Evolutionary conservation across 106 monocot genomes (phyloP).

Genomic region (Platanthera zijinensis): DNA sequence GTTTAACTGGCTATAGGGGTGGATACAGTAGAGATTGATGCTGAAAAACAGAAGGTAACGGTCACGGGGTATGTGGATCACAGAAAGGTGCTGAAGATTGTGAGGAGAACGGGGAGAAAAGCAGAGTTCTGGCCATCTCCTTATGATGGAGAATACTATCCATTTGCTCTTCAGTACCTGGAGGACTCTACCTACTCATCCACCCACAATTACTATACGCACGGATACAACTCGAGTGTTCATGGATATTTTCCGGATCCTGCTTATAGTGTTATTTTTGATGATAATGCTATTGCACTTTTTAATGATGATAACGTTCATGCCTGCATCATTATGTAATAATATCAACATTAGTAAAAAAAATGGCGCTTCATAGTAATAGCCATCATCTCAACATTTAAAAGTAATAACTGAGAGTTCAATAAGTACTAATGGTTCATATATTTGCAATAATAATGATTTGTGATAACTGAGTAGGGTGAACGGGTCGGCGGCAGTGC

Average conservation of each 20-base stretch:
- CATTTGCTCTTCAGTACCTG: neutral
- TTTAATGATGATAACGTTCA: slow-evolving; percentile 76
- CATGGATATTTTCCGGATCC: slow-evolving; percentile 21
- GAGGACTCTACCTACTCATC: slow-evolving; percentile 1
- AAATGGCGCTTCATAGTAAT: too few relatives aligned
- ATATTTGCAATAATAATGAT: too few relatives aligned
- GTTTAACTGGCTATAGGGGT: slow-evolving; percentile 31
- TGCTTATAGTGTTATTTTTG: slow-evolving; percentile 3
- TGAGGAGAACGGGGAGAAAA: slow-evolving; percentile 62
- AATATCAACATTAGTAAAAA: neutral
- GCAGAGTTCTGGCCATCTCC: slow-evolving; percentile 64
- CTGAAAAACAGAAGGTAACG: slow-evolving; percentile 76
- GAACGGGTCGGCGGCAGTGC: too few relatives aligned
- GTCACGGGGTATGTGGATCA: slow-evolving; percentile 68
- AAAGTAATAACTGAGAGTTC: too few relatives aligned
- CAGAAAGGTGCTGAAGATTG: slow-evolving; percentile 68
- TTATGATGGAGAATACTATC: neutral
- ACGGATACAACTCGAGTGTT: slow-evolving; percentile 31
- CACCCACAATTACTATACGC: slow-evolving; percentile 61
- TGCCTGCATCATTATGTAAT: slow-evolving; percentile 60
- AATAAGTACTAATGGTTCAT: too few relatives aligned
- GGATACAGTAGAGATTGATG: slow-evolving; percentile 64
- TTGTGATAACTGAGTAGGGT: too few relatives aligned
- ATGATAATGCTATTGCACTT: slow-evolving; percentile 13
- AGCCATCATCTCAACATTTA: too few relatives aligned